Evolutionary conservation across 2,329 filamentous ascomycete species (phyloP).

Genomic region (Reticulascus tulasneorum): DNA sequence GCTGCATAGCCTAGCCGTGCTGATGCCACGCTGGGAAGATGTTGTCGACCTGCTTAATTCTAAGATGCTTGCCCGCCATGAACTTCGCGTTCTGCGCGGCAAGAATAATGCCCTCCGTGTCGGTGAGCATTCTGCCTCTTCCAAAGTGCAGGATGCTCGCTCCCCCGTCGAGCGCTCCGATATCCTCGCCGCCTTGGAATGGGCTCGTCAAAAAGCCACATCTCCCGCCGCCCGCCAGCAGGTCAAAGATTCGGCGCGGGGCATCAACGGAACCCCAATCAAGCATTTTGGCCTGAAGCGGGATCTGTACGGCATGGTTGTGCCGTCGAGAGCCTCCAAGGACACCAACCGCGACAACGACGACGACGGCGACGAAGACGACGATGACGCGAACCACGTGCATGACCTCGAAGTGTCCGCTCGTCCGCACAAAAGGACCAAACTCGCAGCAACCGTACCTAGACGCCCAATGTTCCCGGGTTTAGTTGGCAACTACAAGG

Average conservation of each 20-base stretch:
- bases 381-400: not conserved
- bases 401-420: not conserved
- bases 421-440: not conserved
- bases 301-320: not conserved
- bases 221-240: not conserved
- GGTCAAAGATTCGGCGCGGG: not conserved
- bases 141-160: slow-evolving; percentile 1
- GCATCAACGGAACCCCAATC: not conserved
- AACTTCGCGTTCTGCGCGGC: not conserved
- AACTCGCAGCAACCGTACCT: not conserved
- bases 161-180: slow-evolving; percentile 1
- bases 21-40: not conserved
- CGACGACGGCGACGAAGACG: not conserved
- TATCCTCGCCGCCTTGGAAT: not conserved
- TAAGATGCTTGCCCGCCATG: slow-evolving; percentile 1
- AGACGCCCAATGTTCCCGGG: not conserved
- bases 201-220: not conserved
- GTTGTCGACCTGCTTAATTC: slow-evolving; percentile 1
- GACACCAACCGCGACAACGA: not conserved
- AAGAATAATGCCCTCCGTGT: not conserved
- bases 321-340: not conserved
- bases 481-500: fast-evolving
- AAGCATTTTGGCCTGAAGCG: not conserved
- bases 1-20: not conserved
- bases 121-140: not conserved